Percentiles rank a stretch among this genome's conserved stretches.
Evolutionary conservation across 495 filamentous ascomycete genomes (phyloP).

Genomic region (Lepraria neglecta): DNA sequence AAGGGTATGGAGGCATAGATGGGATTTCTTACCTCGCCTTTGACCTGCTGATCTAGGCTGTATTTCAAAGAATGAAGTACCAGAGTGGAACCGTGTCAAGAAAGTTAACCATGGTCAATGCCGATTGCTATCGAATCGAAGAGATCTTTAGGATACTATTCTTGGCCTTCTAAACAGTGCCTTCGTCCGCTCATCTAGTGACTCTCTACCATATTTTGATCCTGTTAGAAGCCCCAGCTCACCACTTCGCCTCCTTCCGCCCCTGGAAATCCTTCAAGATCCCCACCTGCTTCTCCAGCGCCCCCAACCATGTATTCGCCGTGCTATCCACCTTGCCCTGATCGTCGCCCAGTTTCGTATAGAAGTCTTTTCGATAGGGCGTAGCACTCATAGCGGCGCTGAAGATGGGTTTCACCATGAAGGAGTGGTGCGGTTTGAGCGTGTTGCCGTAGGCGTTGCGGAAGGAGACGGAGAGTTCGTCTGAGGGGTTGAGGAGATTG

Average conservation of each 20-base stretch:
- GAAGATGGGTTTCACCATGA: slow-evolving; percentile 84
- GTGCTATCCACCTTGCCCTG: slow-evolving; percentile 52
- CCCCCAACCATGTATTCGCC: slow-evolving; percentile 40
- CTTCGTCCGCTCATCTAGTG: no score
- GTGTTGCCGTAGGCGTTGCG: slow-evolving; percentile 73
- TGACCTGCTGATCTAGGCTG: no score
- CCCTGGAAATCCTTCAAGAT: slow-evolving; percentile 70
- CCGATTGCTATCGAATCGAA: no score
- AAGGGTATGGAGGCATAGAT: no score
- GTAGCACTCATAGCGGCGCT: slow-evolving; percentile 84
- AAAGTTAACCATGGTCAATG: no score
- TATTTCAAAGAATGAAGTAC: no score
- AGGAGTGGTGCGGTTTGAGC: slow-evolving; percentile 84
- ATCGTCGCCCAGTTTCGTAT: slow-evolving; percentile 63
- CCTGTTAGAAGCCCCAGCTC: slow-evolving; percentile 18
- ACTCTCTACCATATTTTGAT: no score
- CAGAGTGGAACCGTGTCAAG: no score
- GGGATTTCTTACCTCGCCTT: no score
- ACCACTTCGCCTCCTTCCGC: slow-evolving; percentile 67
- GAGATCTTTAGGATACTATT: no score
- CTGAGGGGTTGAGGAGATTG: slow-evolving; percentile 56
- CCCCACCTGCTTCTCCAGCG: slow-evolving; percentile 64
- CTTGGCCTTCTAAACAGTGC: no score
- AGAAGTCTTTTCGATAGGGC: slow-evolving; percentile 88
- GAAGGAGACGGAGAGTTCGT: slow-evolving; percentile 84